phyloP scores from a whole-genome alignment of 2,329 filamentous ascomycete species.

The Trichoderma citrinoviride region DNA sequence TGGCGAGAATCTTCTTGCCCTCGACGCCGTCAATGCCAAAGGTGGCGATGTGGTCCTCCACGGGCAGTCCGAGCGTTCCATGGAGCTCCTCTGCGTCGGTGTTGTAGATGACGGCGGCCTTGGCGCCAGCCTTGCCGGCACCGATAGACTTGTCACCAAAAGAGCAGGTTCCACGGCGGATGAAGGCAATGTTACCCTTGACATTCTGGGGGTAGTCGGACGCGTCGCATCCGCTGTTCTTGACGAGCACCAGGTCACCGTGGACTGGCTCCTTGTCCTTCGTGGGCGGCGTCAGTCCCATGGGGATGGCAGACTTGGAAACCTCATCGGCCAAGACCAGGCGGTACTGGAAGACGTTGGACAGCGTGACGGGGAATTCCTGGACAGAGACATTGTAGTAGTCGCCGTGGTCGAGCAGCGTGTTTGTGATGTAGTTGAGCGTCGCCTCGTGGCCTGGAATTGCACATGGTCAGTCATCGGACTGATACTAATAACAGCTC shows the following conservation, averaged over 20 bases:
- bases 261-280: slow-evolving; percentile 56
- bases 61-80: slow-evolving; percentile 66
- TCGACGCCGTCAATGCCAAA: slow-evolving; percentile 63
- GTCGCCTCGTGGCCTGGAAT: slow-evolving; percentile 59
- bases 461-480: not conserved
- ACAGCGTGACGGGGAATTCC: slow-evolving; percentile 60
- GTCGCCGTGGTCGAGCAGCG: slow-evolving; percentile 52
- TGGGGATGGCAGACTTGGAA: slow-evolving; percentile 50
- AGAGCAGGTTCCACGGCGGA: slow-evolving; percentile 66
- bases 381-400: slow-evolving; percentile 65
- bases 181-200: slow-evolving; percentile 64
- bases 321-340: slow-evolving; percentile 55
- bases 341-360: slow-evolving; percentile 57
- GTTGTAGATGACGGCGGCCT: slow-evolving; percentile 73
- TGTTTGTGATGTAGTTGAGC: slow-evolving; percentile 59
- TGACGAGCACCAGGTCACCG: slow-evolving; percentile 58
- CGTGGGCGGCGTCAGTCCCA: slow-evolving; percentile 67
- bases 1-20: slow-evolving; percentile 54
- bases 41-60: slow-evolving; percentile 61
- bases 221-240: slow-evolving; percentile 60
- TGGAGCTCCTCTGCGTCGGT: slow-evolving; percentile 60
- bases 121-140: slow-evolving; percentile 67
- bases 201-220: slow-evolving; percentile 61
- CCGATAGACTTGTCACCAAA: slow-evolving; percentile 70
- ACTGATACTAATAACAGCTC: not conserved